A percentile compares a stretch with the other conserved stretches of the same genome.
These are phyloP conservation scores for Linnemannia zychae DNA, from an alignment of 192 early-diverging fungal genomes.

Conservation along the genomic window DNA sequence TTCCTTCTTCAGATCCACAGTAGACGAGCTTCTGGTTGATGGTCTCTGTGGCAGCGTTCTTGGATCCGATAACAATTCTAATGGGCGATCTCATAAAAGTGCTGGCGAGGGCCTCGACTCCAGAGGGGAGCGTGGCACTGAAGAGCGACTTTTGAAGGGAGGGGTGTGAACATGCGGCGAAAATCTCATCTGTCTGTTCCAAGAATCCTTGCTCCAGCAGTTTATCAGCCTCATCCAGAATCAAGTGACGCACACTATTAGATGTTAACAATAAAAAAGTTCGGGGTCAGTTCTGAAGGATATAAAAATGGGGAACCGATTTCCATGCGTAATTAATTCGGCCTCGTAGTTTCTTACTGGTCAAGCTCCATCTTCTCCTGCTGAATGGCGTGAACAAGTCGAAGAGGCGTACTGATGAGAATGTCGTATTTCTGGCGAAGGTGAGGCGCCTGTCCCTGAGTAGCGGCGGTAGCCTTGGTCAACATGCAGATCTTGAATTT, in stretches of 20 bases:
- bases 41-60: conserved; percentile 93
- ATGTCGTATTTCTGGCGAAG: conserved; percentile 89
- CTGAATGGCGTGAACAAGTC: conserved; percentile 91
- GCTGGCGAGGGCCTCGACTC: conserved; percentile 91
- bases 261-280: neutral
- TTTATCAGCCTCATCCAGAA: conserved; percentile 90
- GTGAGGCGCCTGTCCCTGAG: conserved; percentile 74
- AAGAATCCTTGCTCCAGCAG: conserved; percentile 87
- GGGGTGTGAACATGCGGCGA: conserved; percentile 84
- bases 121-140: conserved; percentile 94
- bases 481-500: conserved; percentile 88
- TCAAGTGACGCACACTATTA: conserved; percentile 73
- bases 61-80: conserved; percentile 88
- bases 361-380: conserved; percentile 82
- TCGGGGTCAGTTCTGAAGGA: neutral
- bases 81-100: conserved; percentile 94
- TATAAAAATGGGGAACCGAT: too few species aligned
- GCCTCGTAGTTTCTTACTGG: conserved; percentile 55
- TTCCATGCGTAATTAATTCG: neutral
- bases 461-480: conserved; percentile 82
- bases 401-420: conserved; percentile 92
- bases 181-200: conserved; percentile 90
- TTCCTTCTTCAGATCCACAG: conserved; percentile 95
- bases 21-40: conserved; percentile 92
- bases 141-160: conserved; percentile 87